phyloP scores from a whole-genome alignment of 371 early-diverging fungal species.

The Mortierella sp. region DNA sequence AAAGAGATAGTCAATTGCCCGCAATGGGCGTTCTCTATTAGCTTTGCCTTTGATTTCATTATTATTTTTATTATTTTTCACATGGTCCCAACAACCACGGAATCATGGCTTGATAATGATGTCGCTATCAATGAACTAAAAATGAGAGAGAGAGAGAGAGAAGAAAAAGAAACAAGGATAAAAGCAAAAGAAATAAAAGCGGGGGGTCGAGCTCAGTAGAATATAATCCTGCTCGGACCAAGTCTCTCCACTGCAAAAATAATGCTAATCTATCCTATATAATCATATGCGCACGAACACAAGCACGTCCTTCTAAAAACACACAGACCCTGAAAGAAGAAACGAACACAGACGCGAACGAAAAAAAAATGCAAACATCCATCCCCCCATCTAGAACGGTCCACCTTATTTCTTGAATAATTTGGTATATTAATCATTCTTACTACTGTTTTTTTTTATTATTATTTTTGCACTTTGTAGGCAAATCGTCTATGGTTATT shows the following conservation, averaged over 20 bases:
- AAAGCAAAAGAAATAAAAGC: background rate
- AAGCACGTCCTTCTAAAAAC: background rate
- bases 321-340: constrained; percentile 5
- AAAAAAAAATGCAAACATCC: background rate
- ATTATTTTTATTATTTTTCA: background rate
- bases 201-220: background rate
- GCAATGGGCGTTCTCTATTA: no score
- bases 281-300: background rate
- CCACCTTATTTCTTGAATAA: background rate
- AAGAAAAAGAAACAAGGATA: background rate
- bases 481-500: constrained; percentile 92
- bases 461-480: no score
- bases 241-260: no score
- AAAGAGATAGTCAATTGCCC: no score
- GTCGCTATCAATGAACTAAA: background rate
- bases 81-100: background rate
- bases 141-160: background rate
- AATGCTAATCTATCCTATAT: no score
- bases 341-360: background rate
- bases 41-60: no score
- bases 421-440: background rate
- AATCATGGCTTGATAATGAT: background rate
- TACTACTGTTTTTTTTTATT: background rate
- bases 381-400: background rate
- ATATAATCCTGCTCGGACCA: constrained; percentile 1